Evolutionary conservation across 2,329 filamentous ascomycete genomes (phyloP).

Genomic region (Emergomyces africanus): DNA sequence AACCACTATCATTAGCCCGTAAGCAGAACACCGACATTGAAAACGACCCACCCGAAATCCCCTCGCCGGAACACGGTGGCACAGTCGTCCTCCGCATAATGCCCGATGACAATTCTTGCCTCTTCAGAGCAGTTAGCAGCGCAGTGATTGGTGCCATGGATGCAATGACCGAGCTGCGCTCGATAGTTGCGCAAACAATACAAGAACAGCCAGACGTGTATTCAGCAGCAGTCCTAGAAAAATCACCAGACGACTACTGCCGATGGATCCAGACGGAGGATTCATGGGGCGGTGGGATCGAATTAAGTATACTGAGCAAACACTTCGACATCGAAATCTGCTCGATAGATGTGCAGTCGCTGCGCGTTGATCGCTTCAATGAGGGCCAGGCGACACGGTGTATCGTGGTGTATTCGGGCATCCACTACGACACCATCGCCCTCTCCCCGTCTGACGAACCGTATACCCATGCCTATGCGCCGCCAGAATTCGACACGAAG

Average conservation of each 20-base stretch:
- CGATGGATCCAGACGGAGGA: conserved; percentile 66
- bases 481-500: conserved; percentile 66
- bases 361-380: conserved; percentile 63
- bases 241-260: conserved; percentile 62
- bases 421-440: conserved; percentile 86
- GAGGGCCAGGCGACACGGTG: conserved; percentile 57
- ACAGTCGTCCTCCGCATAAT: conserved; percentile 71
- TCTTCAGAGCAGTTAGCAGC: conserved; percentile 79
- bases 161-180: conserved; percentile 59
- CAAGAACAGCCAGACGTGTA: conserved; percentile 60
- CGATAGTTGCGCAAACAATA: conserved; percentile 67
- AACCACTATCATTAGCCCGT: conserved; percentile 23
- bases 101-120: conserved; percentile 92
- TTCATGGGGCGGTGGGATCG: conserved; percentile 85
- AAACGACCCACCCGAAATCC: conserved; percentile 49
- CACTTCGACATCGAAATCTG: conserved; percentile 78
- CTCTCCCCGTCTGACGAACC: conserved; percentile 52
- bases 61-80: conserved; percentile 43
- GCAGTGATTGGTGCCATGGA: conserved; percentile 58
- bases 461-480: conserved; percentile 42
- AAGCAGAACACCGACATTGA: conserved; percentile 21
- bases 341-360: conserved; percentile 64
- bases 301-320: conserved; percentile 71
- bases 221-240: conserved; percentile 63
- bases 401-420: conserved; percentile 78